phyloP scores from a whole-genome alignment of 2,329 filamentous ascomycete genomes.

The Sporothrix schenckii region DNA sequence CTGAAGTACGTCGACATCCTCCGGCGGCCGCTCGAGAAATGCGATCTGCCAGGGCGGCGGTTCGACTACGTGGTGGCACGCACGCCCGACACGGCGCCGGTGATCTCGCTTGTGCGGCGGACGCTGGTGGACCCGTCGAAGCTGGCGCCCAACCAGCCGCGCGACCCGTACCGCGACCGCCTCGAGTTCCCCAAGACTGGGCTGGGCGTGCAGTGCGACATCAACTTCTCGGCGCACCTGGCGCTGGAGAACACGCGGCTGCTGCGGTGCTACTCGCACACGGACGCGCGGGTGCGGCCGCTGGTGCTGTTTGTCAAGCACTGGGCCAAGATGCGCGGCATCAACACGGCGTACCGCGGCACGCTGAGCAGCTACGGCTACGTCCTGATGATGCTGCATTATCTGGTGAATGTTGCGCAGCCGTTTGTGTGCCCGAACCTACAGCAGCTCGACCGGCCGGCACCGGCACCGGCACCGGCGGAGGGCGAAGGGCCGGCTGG shows the following conservation, averaged over 20 bases:
- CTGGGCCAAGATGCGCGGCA: conserved; percentile 83
- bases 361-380: conserved; percentile 90
- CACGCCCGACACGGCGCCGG: conserved; percentile 40
- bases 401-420: conserved; percentile 77
- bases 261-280: conserved; percentile 78
- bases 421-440: conserved; percentile 86
- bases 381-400: conserved; percentile 89
- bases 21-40: conserved; percentile 44
- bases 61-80: conserved; percentile 47
- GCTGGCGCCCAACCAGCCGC: conserved; percentile 54
- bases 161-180: conserved; percentile 58
- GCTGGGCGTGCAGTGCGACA: conserved; percentile 84
- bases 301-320: conserved; percentile 87
- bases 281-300: conserved; percentile 74
- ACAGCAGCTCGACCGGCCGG: conserved; percentile 58
- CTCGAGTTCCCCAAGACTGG: conserved; percentile 78
- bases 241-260: conserved; percentile 82
- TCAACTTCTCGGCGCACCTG: conserved; percentile 86
- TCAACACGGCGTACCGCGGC: conserved; percentile 84
- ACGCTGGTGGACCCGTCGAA: conserved; percentile 55
- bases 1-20: conserved; percentile 57
- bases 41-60: conserved; percentile 33
- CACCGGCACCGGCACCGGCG: conserved; percentile 32
- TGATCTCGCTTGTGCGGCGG: conserved; percentile 50
- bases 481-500: conserved; percentile 41